Percentiles rank a stretch among this genome's conserved stretches.
Conservation (phyloP, 805 yeast species). For the Candida stauntonica region DNA sequence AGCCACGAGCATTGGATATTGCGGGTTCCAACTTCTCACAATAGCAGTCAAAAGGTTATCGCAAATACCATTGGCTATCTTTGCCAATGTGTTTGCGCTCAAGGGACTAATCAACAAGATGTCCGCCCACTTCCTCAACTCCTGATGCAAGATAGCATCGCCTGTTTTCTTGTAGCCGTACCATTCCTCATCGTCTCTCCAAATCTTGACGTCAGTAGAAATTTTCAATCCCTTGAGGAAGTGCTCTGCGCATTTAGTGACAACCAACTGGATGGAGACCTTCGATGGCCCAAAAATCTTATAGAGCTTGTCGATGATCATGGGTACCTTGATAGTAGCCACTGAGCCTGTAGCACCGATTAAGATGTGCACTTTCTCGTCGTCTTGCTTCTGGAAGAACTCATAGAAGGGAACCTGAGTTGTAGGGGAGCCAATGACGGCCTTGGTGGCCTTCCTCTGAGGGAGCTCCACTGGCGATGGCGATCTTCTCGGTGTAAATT, state of each 20-base stretch:
- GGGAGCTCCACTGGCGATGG: slow-evolving; percentile 24
- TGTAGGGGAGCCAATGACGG: slow-evolving; percentile 52
- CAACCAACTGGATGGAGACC: slow-evolving; percentile 79
- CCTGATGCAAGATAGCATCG: slow-evolving; percentile 76
- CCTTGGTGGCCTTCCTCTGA: slow-evolving; percentile 38
- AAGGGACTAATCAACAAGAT: slow-evolving; percentile 71
- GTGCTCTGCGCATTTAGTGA: slow-evolving; percentile 72
- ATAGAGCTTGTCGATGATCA: slow-evolving; percentile 80
- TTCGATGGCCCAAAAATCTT: slow-evolving; percentile 71
- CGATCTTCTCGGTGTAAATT: slow-evolving; percentile 18
- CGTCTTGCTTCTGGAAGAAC: slow-evolving; percentile 67
- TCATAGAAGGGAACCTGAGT: slow-evolving; percentile 74
- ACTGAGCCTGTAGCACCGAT: slow-evolving; percentile 96
- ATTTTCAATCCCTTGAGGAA: slow-evolving; percentile 60
- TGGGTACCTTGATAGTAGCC: slow-evolving; percentile 90
- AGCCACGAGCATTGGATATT: slow-evolving; percentile 67
- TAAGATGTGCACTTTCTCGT: slow-evolving; percentile 80
- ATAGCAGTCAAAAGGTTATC: slow-evolving; percentile 73
- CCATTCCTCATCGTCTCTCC: slow-evolving; percentile 87
- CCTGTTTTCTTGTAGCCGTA: slow-evolving; percentile 46
- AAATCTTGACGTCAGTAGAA: slow-evolving; percentile 70
- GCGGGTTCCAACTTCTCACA: slow-evolving; percentile 73
- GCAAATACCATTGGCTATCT: slow-evolving; percentile 70
- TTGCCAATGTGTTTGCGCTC: slow-evolving; percentile 76
- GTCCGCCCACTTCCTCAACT: slow-evolving; percentile 82